Percentiles rank a stretch among this genome's conserved stretches.
Conservation (phyloP, 202 grass and related monocot genomes). For the Schoenoplectus tabernaemontani region DNA sequence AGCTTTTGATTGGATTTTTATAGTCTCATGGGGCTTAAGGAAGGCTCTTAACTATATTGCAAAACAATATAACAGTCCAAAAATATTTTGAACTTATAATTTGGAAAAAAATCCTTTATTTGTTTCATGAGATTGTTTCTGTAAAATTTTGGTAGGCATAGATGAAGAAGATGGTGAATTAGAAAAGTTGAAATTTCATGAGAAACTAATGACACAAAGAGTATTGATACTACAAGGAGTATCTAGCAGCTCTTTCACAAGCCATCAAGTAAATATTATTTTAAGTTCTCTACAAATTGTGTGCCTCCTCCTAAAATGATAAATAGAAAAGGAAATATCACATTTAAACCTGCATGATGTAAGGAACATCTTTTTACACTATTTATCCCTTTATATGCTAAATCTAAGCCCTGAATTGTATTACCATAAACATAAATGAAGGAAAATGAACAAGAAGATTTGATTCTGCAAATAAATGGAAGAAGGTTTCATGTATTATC, state of each 20-base stretch:
- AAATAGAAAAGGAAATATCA: background rate
- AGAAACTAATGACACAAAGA: slow-evolving; percentile 68
- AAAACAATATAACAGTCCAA: slow-evolving; percentile 54
- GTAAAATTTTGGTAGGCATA: slow-evolving; percentile 49
- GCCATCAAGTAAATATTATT: slow-evolving; percentile 56
- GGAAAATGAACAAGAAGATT: background rate
- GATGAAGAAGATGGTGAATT: slow-evolving; percentile 83
- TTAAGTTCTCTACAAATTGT: background rate
- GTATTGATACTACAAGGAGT: slow-evolving; percentile 83
- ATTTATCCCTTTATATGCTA: background rate
- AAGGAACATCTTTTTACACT: too few species aligned
- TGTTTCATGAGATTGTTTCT: slow-evolving; percentile 19
- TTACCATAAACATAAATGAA: background rate
- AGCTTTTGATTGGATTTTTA: slow-evolving; percentile 87
- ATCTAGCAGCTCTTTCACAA: slow-evolving; percentile 47
- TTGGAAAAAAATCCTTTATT: background rate
- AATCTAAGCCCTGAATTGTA: background rate
- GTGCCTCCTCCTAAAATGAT: background rate
- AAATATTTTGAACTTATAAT: slow-evolving; percentile 29
- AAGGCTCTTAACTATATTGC: slow-evolving; percentile 62
- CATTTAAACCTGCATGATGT: background rate
- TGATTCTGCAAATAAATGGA: background rate
- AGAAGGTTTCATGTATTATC: background rate
- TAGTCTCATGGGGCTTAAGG: slow-evolving; percentile 85
- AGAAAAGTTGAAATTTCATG: slow-evolving; percentile 29